Conservation (phyloP, 1,139 yeast species). For the Blastobotrys proliferans region DNA sequence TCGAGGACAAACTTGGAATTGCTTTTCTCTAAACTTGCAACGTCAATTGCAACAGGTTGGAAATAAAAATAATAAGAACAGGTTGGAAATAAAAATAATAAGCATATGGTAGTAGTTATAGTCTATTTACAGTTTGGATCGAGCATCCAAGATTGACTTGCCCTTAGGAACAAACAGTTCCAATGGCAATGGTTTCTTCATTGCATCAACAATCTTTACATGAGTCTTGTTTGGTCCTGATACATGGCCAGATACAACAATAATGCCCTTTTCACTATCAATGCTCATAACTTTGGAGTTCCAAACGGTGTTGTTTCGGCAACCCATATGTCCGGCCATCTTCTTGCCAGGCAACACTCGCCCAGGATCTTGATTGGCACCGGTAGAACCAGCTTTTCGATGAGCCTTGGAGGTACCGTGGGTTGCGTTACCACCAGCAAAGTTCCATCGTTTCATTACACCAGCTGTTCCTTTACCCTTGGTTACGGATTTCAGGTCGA, state of each 20-base stretch:
- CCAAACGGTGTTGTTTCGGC: conserved; percentile 64
- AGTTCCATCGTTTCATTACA: conserved; percentile 96
- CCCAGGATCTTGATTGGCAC: conserved; percentile 93
- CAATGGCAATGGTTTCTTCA: conserved; percentile 36
- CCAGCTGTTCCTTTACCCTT: conserved; percentile 99
- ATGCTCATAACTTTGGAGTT: conserved; percentile 74
- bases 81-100: no score
- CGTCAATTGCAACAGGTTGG: no score
- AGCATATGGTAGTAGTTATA: no score
- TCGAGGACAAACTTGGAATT: no score
- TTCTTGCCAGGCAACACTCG: conserved; percentile 95
- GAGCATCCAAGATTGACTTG: conserved; percentile 6
- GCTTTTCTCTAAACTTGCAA: no score
- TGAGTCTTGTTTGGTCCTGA: conserved; percentile 83
- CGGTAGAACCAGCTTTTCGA: conserved; percentile 96
- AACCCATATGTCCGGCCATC: conserved; percentile 98
- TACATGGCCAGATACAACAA: conserved; percentile 82
- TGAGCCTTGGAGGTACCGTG: conserved; percentile 96
- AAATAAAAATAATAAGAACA: no score
- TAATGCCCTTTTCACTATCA: conserved; percentile 74
- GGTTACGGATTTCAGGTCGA: conserved; percentile 72
- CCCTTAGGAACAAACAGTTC: conserved; percentile 15
- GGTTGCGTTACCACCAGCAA: conserved; percentile 83
- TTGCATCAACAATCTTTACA: conserved; percentile 77
- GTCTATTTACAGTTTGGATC: no score